A percentile compares a stretch with the other conserved stretches of the same genome.
These are phyloP conservation scores for Plasmodium cynomolgi DNA, from an alignment of 169 alveolate species.

Conservation along the genomic window DNA sequence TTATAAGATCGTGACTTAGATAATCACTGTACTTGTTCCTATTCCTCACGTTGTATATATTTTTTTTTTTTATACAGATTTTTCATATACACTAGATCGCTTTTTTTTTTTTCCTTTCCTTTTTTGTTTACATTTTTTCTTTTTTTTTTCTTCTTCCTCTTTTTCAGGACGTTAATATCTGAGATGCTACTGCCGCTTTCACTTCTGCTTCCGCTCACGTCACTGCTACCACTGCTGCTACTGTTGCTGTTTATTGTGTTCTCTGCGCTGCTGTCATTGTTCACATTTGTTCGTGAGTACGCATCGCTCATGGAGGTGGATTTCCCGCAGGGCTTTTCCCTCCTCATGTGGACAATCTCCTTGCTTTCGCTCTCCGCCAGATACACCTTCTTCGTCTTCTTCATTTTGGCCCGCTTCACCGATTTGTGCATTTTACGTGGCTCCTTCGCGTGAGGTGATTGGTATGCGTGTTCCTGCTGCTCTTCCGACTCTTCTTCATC, in stretches of 20 bases:
- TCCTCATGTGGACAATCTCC: background rate
- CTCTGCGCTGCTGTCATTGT: background rate
- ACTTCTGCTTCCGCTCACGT: background rate
- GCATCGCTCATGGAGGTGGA: background rate
- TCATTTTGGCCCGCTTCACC: background rate
- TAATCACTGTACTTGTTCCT: conserved; percentile 25
- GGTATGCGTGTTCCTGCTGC: background rate
- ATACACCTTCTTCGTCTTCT: background rate
- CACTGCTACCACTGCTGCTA: background rate
- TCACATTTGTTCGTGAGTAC: background rate
- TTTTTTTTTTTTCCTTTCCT: conserved; percentile 19
- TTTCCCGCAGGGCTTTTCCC: background rate
- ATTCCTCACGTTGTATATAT: conserved; percentile 2
- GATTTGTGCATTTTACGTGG: background rate
- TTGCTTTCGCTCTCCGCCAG: background rate
- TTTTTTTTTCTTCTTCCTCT: conserved; percentile 1
- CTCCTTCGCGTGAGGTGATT: background rate
- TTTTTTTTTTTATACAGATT: conserved; percentile 34
- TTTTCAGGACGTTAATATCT: background rate
- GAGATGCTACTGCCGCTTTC: background rate
- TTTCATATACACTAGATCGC: conserved; percentile 26
- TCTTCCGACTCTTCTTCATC: background rate
- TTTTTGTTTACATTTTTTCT: background rate
- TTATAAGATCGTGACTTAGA: conserved; percentile 35
- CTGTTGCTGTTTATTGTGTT: background rate